phyloP scores from a whole-genome alignment of 352 stramenopile genomes.

The Globisporangium cystogenes region DNA sequence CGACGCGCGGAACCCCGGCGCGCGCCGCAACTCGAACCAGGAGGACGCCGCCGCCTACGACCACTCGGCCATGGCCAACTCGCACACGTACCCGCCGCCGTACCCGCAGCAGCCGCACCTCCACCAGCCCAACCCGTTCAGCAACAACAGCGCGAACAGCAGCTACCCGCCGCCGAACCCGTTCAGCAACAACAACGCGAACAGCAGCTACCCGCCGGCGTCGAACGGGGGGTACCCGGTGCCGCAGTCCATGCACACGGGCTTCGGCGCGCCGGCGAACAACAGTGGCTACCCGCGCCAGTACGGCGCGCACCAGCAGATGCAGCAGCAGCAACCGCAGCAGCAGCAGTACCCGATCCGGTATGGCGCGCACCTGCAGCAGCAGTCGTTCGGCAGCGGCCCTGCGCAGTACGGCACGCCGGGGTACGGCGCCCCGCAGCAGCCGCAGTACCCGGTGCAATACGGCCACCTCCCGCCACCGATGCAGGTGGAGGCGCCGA shows the following conservation, averaged over 20 bases:
- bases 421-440: conserved; percentile 26
- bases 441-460: conserved; percentile 54
- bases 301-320: conserved; percentile 32
- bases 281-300: conserved; percentile 40
- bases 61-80: conserved; percentile 16
- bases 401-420: conserved; percentile 25
- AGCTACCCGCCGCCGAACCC: neutral
- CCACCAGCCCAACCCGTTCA: conserved; percentile 10
- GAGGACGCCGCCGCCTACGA: conserved; percentile 27
- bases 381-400: conserved; percentile 10
- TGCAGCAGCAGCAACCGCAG: conserved; percentile 8
- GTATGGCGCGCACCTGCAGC: conserved; percentile 15
- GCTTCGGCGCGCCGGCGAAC: conserved; percentile 9
- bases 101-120: too few species aligned
- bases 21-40: conserved; percentile 54
- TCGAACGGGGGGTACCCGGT: conserved; percentile 7
- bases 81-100: conserved; percentile 44
- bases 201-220: neutral
- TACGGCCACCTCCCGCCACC: conserved; percentile 53
- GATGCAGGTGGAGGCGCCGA: conserved; percentile 36
- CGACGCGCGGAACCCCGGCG: conserved; percentile 29
- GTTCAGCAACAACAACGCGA: conserved; percentile 1
- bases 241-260: conserved; percentile 15
- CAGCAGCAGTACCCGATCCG: conserved; percentile 13
- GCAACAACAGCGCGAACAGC: conserved; percentile 2